Evolutionary conservation across 768 basidiomycete species (phyloP).

Genomic region (Trametopsis cervina): DNA sequence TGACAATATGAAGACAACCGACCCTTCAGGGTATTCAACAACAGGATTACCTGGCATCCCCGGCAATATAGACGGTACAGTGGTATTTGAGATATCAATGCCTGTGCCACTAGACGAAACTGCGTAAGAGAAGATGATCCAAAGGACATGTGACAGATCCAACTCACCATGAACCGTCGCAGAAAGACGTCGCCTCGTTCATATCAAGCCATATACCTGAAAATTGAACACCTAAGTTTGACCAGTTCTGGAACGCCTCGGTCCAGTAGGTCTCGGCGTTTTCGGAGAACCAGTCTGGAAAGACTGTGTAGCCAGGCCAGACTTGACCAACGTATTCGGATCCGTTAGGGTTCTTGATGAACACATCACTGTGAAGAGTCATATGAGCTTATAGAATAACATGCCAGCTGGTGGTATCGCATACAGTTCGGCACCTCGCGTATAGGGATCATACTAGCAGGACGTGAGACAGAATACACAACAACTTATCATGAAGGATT

Average conservation of each 20-base stretch:
- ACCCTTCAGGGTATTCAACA: conserved; percentile 67
- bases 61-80: conserved; percentile 48
- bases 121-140: too few species aligned
- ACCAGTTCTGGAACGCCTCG: conserved; percentile 53
- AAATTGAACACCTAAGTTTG: conserved; percentile 43
- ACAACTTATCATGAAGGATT: too few species aligned
- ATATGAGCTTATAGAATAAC: not conserved
- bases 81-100: conserved; percentile 48
- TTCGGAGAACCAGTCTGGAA: conserved; percentile 55
- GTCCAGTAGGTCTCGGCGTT: conserved; percentile 55
- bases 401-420: conserved; percentile 12
- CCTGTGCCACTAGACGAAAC: conserved; percentile 45
- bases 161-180: conserved; percentile 48
- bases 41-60: conserved; percentile 47
- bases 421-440: conserved; percentile 51
- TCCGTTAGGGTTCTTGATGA: conserved; percentile 70
- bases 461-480: not conserved
- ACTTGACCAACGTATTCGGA: conserved; percentile 68
- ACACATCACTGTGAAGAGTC: conserved; percentile 44
- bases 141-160: conserved; percentile 2
- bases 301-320: conserved; percentile 72
- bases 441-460: conserved; percentile 73
- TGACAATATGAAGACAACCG: too few species aligned
- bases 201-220: conserved; percentile 67
- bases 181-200: conserved; percentile 65